Conservation (phyloP, 2,329 filamentous ascomycete species). For the Paracorniculantispora psalliotae region DNA sequence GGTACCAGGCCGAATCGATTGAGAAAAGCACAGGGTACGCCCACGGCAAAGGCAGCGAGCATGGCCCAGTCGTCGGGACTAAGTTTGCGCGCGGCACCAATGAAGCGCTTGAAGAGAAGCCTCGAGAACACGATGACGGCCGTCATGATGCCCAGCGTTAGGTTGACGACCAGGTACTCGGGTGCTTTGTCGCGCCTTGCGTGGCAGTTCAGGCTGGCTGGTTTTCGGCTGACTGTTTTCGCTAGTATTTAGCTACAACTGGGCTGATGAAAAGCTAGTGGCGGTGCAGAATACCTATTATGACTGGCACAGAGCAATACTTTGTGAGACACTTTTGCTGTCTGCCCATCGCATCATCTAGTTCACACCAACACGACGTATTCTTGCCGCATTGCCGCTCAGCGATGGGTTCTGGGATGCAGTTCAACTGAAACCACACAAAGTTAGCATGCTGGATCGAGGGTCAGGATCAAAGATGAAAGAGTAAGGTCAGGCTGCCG, state of each 20-base stretch:
- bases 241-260: neutral
- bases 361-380: neutral
- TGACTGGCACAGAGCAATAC: neutral
- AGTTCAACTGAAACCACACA: neutral
- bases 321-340: neutral
- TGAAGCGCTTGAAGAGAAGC: conserved; percentile 25
- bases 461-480: no score
- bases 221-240: neutral
- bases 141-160: conserved; percentile 26
- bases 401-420: neutral
- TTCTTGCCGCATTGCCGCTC: neutral
- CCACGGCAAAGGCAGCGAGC: conserved; percentile 19
- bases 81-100: conserved; percentile 24
- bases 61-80: conserved; percentile 28
- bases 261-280: neutral
- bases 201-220: neutral
- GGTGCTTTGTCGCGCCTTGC: conserved; percentile 22
- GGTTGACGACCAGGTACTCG: conserved; percentile 25
- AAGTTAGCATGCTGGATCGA: neutral
- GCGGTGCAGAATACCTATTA: neutral
- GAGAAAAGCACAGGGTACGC: conserved; percentile 23
- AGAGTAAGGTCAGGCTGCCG: neutral
- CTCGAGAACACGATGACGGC: conserved; percentile 32
- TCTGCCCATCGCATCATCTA: neutral
- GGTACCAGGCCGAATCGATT: conserved; percentile 21